phyloP scores from a whole-genome alignment of 202 grass and related monocot species.

The Brachypodium distachyon region DNA sequence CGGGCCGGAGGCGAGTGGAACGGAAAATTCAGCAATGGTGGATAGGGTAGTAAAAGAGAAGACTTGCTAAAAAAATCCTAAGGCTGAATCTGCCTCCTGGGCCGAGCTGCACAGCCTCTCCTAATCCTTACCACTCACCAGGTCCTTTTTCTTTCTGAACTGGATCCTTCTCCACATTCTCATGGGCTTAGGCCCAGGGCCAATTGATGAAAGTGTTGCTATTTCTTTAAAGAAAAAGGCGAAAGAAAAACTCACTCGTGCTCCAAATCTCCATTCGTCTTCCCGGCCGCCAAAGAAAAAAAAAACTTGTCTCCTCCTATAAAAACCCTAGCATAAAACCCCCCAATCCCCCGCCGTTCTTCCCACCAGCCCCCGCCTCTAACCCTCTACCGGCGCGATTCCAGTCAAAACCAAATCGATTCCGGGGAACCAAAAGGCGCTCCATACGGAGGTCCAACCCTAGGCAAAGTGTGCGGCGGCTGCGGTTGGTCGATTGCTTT shows the following conservation, averaged over 20 bases:
- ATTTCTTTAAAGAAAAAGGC: too few species aligned
- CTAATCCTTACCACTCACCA: too few species aligned
- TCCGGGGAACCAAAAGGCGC: not conserved
- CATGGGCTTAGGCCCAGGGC: too few species aligned
- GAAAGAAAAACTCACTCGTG: not conserved
- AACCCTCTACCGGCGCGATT: slow-evolving; percentile 5
- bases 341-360: not conserved
- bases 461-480: not conserved
- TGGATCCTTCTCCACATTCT: too few species aligned
- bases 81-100: too few species aligned
- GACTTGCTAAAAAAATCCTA: too few species aligned
- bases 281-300: slow-evolving; percentile 1
- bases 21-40: too few species aligned
- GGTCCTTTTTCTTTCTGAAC: too few species aligned
- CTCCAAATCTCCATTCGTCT: not conserved
- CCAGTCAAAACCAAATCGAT: not conserved
- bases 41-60: too few species aligned
- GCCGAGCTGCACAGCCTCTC: too few species aligned
- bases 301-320: not conserved
- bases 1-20: too few species aligned
- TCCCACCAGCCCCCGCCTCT: not conserved
- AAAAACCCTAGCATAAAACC: slow-evolving; percentile 29
- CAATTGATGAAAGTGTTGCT: too few species aligned
- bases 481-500: not conserved
- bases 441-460: not conserved